Conservation (phyloP, 495 filamentous ascomycete genomes). For the Xeromyces bisporus region DNA sequence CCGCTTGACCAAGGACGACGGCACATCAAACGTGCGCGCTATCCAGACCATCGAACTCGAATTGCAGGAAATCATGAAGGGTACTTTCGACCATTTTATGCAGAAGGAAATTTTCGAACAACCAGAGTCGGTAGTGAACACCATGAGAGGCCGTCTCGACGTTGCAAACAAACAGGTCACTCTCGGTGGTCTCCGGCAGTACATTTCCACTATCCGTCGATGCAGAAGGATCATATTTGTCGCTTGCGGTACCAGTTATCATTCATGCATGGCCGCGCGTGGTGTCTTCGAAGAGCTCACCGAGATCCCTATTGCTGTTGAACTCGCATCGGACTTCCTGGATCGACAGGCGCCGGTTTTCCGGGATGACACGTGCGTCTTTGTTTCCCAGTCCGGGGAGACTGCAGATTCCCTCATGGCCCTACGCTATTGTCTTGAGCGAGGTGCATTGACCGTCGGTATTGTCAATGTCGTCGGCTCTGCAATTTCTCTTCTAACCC, state of each 20-base stretch:
- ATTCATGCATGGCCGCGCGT: slow-evolving; percentile 98
- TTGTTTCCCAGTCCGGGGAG: slow-evolving; percentile 96
- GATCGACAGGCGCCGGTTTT: slow-evolving; percentile 97
- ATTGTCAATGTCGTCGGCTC: slow-evolving; percentile 97
- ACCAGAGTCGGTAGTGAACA: slow-evolving; percentile 97
- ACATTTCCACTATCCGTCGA: slow-evolving; percentile 87
- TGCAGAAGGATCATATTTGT: slow-evolving; percentile 97
- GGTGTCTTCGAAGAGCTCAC: slow-evolving; percentile 95
- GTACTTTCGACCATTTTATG: slow-evolving; percentile 99
- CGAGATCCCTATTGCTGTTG: slow-evolving; percentile 93
- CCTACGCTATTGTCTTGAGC: slow-evolving; percentile 90
- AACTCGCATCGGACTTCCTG: slow-evolving; percentile 94
- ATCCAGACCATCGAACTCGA: slow-evolving; percentile 98
- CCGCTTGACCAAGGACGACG: slow-evolving; percentile 89
- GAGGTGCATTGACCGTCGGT: slow-evolving; percentile 90
- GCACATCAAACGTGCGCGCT: slow-evolving; percentile 84
- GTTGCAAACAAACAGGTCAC: slow-evolving; percentile 84
- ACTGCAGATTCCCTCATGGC: slow-evolving; percentile 98
- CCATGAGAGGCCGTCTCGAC: slow-evolving; percentile 96
- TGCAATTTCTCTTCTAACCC: slow-evolving; percentile 91
- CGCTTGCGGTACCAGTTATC: slow-evolving; percentile 92
- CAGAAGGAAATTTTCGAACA: slow-evolving; percentile 99
- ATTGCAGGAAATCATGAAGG: slow-evolving; percentile 99
- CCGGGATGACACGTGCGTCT: slow-evolving; percentile 97
- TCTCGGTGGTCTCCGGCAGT: slow-evolving; percentile 84